Conservation (phyloP, 1,284 basidiomycete genomes). For the Cystobasidium slooffiae region DNA sequence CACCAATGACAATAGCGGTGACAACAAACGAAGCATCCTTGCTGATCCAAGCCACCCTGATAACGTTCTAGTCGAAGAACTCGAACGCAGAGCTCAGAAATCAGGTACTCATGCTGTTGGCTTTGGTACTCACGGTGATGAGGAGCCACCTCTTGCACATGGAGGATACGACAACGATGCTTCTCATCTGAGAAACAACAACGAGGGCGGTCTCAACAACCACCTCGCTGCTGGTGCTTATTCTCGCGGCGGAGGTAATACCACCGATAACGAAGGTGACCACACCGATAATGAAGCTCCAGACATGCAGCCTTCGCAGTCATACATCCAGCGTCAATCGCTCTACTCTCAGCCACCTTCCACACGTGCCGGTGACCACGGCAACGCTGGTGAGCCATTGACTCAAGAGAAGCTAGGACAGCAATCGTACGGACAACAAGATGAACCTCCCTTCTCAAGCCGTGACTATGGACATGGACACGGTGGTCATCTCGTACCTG, state of each 20-base stretch:
- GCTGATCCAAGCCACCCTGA: constrained; percentile 15
- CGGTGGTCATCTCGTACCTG: constrained; percentile 12
- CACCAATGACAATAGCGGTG: not conserved
- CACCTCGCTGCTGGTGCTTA: constrained; percentile 6
- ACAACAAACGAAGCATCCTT: constrained; percentile 12
- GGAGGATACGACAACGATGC: not conserved
- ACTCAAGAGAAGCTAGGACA: constrained; percentile 15
- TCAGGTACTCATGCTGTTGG: constrained; percentile 22
- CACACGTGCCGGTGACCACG: constrained; percentile 6
- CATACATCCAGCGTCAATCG: constrained; percentile 29
- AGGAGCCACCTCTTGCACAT: constrained; percentile 15
- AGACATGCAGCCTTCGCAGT: constrained; percentile 33
- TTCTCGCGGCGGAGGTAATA: constrained; percentile 1
- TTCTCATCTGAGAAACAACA: not conserved
- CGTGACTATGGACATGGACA: constrained; percentile 2
- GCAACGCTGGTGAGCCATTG: constrained; percentile 3
- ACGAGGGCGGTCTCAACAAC: not conserved
- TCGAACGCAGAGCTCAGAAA: constrained; percentile 14
- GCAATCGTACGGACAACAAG: constrained; percentile 8
- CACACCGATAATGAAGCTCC: constrained; percentile 32
- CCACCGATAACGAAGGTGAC: constrained; percentile 17
- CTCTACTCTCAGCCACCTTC: constrained; percentile 27
- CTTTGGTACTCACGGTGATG: constrained; percentile 19
- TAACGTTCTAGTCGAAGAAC: constrained; percentile 1
- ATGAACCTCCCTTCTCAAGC: constrained; percentile 12